phyloP scores from a whole-genome alignment of 2,329 filamentous ascomycete species.

The Cordyceps fumosorosea region DNA sequence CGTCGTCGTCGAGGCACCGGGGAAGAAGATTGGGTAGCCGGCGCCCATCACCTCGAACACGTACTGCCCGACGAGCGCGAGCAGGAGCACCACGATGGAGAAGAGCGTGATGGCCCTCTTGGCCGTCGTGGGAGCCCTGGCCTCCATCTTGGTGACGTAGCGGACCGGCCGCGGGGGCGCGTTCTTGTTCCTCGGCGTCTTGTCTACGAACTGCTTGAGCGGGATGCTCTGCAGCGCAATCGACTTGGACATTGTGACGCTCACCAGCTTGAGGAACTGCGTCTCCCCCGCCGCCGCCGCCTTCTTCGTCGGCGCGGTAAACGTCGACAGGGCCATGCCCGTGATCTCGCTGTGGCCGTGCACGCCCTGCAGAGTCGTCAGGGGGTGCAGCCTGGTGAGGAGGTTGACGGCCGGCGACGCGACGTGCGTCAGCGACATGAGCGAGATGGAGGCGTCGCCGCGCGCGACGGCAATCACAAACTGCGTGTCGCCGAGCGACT shows the following conservation, averaged over 20 bases:
- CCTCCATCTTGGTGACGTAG: constrained; percentile 61
- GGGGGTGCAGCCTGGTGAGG: constrained; percentile 44
- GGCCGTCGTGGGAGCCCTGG: constrained; percentile 42
- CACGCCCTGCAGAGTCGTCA: constrained; percentile 46
- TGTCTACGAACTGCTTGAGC: constrained; percentile 43
- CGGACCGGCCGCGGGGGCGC: constrained; percentile 47
- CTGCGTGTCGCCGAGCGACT: constrained; percentile 58
- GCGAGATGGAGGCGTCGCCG: constrained; percentile 69
- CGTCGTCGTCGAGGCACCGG: constrained; percentile 21
- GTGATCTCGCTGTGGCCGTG: constrained; percentile 52
- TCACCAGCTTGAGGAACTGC: constrained; percentile 63
- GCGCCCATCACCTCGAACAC: constrained; percentile 57
- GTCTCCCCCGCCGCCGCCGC: constrained; percentile 9
- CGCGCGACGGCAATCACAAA: constrained; percentile 75
- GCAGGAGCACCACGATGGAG: constrained; percentile 50
- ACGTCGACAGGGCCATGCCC: constrained; percentile 51
- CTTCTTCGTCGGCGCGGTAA: constrained; percentile 31
- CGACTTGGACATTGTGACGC: constrained; percentile 72
- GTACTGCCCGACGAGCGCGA: constrained; percentile 57
- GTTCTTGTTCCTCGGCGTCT: constrained; percentile 28
- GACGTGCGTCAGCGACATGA: constrained; percentile 71
- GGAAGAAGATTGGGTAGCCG: constrained; percentile 47
- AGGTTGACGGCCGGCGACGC: constrained; percentile 39
- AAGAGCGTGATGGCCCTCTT: constrained; percentile 46
- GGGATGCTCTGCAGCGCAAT: constrained; percentile 75